Percentiles rank a stretch among this genome's conserved stretches.
Evolutionary conservation across 768 basidiomycete species (phyloP).

Genomic region (Rhodotorula diobovata): DNA sequence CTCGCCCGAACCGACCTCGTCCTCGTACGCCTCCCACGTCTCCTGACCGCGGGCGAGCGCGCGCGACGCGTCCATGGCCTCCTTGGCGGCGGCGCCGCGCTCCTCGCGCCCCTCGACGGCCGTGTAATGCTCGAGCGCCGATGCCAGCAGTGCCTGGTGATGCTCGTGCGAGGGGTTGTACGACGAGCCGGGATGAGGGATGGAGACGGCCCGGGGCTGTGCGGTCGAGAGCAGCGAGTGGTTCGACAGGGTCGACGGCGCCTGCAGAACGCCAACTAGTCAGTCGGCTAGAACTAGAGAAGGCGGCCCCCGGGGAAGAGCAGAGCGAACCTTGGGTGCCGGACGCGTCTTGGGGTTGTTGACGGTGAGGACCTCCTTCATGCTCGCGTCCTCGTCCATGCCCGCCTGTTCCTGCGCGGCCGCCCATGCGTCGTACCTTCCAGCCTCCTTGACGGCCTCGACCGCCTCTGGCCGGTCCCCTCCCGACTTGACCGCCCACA

Average conservation of each 20-base stretch:
- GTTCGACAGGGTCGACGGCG: conserved; percentile 23
- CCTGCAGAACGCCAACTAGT: conserved; percentile 2
- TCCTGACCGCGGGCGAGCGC: conserved; percentile 4
- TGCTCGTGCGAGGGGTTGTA: conserved; percentile 40
- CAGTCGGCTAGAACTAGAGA: not conserved
- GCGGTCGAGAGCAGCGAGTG: conserved; percentile 30
- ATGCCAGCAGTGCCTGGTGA: conserved; percentile 38
- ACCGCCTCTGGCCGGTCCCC: conserved; percentile 4
- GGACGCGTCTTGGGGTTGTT: not conserved
- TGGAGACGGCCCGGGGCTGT: conserved; percentile 25
- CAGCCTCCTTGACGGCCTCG: conserved; percentile 22
- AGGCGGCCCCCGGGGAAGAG: not conserved
- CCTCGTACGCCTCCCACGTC: conserved; percentile 36
- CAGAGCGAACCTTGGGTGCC: conserved; percentile 25
- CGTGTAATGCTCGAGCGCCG: conserved; percentile 30
- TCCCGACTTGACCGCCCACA: conserved; percentile 36
- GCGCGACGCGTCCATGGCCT: conserved; percentile 22
- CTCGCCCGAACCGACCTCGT: conserved; percentile 41
- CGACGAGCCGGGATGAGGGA: conserved; percentile 41
- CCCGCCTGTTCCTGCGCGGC: not conserved
- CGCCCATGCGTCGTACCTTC: conserved; percentile 40
- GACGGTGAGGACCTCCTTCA: conserved; percentile 4
- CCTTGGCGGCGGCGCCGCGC: conserved; percentile 23
- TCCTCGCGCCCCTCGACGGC: conserved; percentile 36
- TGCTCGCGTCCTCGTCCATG: conserved; percentile 11